Evolutionary conservation across 352 stramenopile genomes (phyloP), one percentile per base, ranked within the genome.

Genomic region (Phytophthora pinifolia): DNA sequence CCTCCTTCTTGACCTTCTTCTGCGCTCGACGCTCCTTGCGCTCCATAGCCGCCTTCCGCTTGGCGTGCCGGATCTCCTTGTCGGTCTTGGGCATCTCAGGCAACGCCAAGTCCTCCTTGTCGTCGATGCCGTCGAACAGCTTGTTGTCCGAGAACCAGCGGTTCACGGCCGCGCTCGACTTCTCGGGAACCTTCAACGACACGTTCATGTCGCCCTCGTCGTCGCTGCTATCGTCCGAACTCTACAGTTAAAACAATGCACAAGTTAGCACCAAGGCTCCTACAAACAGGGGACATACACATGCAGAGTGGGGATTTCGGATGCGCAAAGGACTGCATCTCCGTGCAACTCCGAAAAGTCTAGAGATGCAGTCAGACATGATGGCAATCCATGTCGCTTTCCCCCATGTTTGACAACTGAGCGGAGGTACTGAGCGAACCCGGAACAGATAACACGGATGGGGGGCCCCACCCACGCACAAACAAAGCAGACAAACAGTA

Each of bases 21-120:
- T 65, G 37, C 0, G 67, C 60, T 17, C 86, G 82, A 4, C 94
- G 86, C 70, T 98, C 92, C 46, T 98, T 80, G 1, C 94, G 84
- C 8, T 97, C 88, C 47, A 87, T 85, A 0, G 92, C 94, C 46
- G 98, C 98, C 54, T 98, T 89, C 14, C 97, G 86, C 68, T 99
- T 99, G 34, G 98, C 93, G 43, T 98, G 89, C 29, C 98, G 96
- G 52, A 98, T 94, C 62, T 99, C 82, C 66, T 99, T 99, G 57
- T 99, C 98, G 0, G 97, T 99, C 72, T 98, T 98, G 0, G 96
- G 97, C 89, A 99, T 99, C 9, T 86, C 82, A 0, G 78, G 69
- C 15, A 90, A 27, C 9, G 46, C 36, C 38, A 67, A 14, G 0
- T 59, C 59, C 2, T 89, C 72, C 35, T 84, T 83, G 1, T 88